phyloP scores from a whole-genome alignment of 2,329 filamentous ascomycete species.

The Basipetospora chlamydospora region DNA sequence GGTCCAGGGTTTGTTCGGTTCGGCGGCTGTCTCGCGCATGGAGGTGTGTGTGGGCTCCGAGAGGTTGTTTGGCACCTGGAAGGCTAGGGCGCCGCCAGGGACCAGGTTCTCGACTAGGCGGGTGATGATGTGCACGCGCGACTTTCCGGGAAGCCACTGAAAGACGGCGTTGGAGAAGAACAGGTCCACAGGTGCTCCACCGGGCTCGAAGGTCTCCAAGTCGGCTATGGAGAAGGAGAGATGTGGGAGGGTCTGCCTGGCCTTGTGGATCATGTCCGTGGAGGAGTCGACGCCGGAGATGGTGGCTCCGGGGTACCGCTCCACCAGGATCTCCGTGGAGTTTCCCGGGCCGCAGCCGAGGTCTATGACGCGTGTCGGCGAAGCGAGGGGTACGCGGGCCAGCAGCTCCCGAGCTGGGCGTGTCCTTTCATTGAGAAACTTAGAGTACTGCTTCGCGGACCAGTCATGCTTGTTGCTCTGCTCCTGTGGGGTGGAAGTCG shows the following conservation, averaged over 20 bases:
- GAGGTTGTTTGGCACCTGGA: conserved; percentile 36
- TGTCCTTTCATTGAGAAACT: conserved; percentile 38
- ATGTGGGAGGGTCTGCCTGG: conserved; percentile 22
- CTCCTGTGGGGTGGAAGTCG: neutral
- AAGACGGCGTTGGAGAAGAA: conserved; percentile 44
- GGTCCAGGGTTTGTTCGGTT: conserved; percentile 22
- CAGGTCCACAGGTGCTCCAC: conserved; percentile 20
- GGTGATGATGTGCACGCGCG: conserved; percentile 29
- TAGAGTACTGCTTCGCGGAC: conserved; percentile 42
- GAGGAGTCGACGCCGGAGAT: conserved; percentile 40
- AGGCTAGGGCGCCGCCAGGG: conserved; percentile 33
- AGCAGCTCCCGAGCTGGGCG: conserved; percentile 38
- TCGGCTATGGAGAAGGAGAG: conserved; percentile 32
- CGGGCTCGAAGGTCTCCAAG: conserved; percentile 23
- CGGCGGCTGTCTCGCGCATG: conserved; percentile 27
- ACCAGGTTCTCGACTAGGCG: conserved; percentile 24
- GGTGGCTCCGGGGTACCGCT: conserved; percentile 29
- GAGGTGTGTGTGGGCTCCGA: conserved; percentile 29
- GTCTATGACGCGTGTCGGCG: conserved; percentile 33
- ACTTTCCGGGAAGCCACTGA: conserved; percentile 34
- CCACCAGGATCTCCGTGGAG: conserved; percentile 33
- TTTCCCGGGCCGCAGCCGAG: conserved; percentile 48
- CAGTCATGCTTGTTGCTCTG: conserved; percentile 21
- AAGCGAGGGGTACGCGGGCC: conserved; percentile 24
- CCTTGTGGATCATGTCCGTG: conserved; percentile 38